Base-by-base conservation (phyloP, 176 grass and related monocot species). In the Eleusine coracana region DNA sequence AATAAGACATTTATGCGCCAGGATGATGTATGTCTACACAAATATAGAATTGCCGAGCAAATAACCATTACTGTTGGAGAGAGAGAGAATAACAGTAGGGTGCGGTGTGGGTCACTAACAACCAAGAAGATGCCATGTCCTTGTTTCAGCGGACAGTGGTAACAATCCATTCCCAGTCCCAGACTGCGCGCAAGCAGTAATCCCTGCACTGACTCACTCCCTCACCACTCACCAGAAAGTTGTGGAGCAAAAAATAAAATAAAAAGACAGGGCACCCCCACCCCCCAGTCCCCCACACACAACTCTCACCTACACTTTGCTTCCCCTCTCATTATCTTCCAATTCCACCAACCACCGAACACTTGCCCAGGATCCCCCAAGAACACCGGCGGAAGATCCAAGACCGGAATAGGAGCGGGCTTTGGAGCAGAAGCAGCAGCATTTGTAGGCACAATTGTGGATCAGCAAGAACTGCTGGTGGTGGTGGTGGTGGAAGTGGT, bases 61-160 rank as follows among this genome's bases (percentile, higher is more conserved):
- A 58, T 18, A 58, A 46, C 8, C 11, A 46, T 46, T 46, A 11
- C 2, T 45, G 10, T 45, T 10, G 44, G 9, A 45, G 16, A 31
- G 40, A 37, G 46, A 59, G 3, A 73, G 17, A 82, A 23, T 21
- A 7, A 10, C 10, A 11, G 10, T 1, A 18, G 44, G 74, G 74
- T 78, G 70, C 27, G 71, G 71, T 54, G 71, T 28, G 58, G 68
- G 75, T 79, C 68, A 65, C 73, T 78, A 86, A 79, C 84, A 74
- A 86, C 88, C 74, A 84, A 76, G 81, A 85, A 84, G 88, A 91
- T 97, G 91, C 74, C 84, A 87, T 70, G 91, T 97, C 91, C 76
- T 85, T 89, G 83, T 84, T 82, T 66, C 86, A 83, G 91, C 23
- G 55, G 77, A 91, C 84, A 86, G 45, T 38, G 55, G 79, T 85